These are phyloP conservation scores for Tetrapisispora taiwanensis DNA, from an alignment of 805 yeast species.

Conservation along the genomic window DNA sequence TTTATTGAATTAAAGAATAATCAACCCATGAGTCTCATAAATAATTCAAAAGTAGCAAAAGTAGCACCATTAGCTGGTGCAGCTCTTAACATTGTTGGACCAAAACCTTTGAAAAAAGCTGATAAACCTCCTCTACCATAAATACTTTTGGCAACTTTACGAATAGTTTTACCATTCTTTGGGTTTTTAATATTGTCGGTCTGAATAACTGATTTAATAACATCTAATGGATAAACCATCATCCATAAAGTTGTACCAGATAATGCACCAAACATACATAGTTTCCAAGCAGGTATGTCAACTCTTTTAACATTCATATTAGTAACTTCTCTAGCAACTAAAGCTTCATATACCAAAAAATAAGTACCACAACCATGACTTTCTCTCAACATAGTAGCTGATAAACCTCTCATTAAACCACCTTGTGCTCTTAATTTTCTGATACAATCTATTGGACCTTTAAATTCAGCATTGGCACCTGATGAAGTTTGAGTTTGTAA, in stretches of 20 bases:
- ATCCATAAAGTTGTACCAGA: constrained; percentile 90
- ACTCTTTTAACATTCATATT: constrained; percentile 36
- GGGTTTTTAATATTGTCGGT: constrained; percentile 56
- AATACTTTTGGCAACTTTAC: constrained; percentile 46
- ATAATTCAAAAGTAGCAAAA: constrained; percentile 83
- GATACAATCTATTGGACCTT: constrained; percentile 41
- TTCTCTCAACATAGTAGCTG: constrained; percentile 78
- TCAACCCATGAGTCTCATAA: constrained; percentile 59
- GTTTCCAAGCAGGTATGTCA: constrained; percentile 80
- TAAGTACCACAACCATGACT: constrained; percentile 81
- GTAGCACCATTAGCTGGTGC: constrained; percentile 98
- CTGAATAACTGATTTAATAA: constrained; percentile 82
- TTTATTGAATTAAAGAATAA: no score
- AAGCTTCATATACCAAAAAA: constrained; percentile 83
- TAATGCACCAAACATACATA: constrained; percentile 79
- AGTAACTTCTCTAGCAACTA: constrained; percentile 47
- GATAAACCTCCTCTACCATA: constrained; percentile 47
- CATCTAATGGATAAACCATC: constrained; percentile 78
- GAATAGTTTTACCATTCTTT: constrained; percentile 42
- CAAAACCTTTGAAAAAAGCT: constrained; percentile 83
- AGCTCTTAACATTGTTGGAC: constrained; percentile 89
- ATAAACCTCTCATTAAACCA: constrained; percentile 70
- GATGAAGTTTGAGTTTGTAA: constrained; percentile 64
- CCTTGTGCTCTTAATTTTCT: constrained; percentile 42
- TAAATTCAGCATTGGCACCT: constrained; percentile 38